Percentiles rank a stretch among this genome's conserved stretches.
These are phyloP conservation scores for Neospora caninum DNA, from an alignment of 169 alveolate genomes.

Conservation along the genomic window DNA sequence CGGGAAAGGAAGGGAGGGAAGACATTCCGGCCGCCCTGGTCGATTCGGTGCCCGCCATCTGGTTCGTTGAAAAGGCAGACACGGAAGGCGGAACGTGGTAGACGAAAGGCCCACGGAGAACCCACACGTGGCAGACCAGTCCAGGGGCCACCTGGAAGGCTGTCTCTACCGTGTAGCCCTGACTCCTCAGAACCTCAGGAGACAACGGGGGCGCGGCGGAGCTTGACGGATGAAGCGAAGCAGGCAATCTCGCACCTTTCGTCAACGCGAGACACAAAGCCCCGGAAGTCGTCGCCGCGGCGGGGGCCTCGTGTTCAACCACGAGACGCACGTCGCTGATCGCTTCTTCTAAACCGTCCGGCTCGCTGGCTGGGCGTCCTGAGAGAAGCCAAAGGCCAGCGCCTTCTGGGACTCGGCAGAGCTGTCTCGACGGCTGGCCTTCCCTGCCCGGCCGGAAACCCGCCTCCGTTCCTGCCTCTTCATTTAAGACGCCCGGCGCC, in stretches of 20 bases:
- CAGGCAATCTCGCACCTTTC: neutral
- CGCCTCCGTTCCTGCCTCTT: neutral
- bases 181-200: neutral
- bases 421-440: neutral
- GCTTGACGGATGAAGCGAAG: neutral
- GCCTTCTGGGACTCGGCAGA: neutral
- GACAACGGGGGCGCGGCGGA: neutral
- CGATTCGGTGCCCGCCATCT: neutral
- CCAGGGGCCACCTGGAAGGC: neutral
- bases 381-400: constrained; percentile 22
- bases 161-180: neutral
- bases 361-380: constrained; percentile 48
- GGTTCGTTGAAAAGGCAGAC: neutral
- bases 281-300: neutral
- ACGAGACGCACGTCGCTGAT: constrained; percentile 49
- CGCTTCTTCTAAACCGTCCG: constrained; percentile 47
- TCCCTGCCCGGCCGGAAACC: neutral
- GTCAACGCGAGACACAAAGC: neutral
- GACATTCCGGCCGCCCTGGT: neutral
- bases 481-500: neutral
- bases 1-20: neutral
- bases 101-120: neutral
- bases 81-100: neutral
- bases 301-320: neutral
- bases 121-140: neutral